Conservation (phyloP, 2,329 filamentous ascomycete genomes). For the Alternaria infectoria region DNA sequence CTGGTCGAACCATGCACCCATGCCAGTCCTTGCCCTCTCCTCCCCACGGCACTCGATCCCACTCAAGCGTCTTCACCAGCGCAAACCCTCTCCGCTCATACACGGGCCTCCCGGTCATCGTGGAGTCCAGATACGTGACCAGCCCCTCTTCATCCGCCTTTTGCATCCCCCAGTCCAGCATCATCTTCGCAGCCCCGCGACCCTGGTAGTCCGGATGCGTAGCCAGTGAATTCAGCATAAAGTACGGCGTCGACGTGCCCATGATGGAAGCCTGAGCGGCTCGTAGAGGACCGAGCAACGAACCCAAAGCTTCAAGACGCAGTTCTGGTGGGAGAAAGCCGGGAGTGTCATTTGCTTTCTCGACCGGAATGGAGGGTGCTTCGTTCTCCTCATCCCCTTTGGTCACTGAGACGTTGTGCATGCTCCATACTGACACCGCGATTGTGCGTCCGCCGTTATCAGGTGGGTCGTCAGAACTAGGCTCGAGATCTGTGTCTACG, state of each 20-base stretch:
- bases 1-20: conserved; percentile 29
- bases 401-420: conserved; percentile 18
- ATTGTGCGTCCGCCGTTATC: conserved; percentile 36
- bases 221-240: conserved; percentile 39
- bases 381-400: neutral
- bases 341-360: conserved; percentile 58
- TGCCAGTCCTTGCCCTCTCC: conserved; percentile 42
- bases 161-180: conserved; percentile 49
- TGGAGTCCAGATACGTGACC: conserved; percentile 50
- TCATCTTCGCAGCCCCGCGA: conserved; percentile 47
- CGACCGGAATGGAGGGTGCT: neutral
- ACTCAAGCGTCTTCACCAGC: conserved; percentile 22
- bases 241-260: conserved; percentile 24
- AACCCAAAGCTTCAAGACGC: conserved; percentile 31
- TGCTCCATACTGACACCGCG: conserved; percentile 37
- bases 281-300: conserved; percentile 33
- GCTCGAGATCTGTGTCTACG: conserved; percentile 35
- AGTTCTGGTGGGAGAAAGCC: conserved; percentile 73
- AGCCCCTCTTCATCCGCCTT: conserved; percentile 50
- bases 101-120: conserved; percentile 44
- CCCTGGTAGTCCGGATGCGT: conserved; percentile 51
- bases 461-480: conserved; percentile 28
- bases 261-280: conserved; percentile 35
- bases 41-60: conserved; percentile 37
- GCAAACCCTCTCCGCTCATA: conserved; percentile 47